Evolutionary conservation across 2,329 filamentous ascomycete genomes (phyloP).

Genomic region (Penicillium sp.): DNA sequence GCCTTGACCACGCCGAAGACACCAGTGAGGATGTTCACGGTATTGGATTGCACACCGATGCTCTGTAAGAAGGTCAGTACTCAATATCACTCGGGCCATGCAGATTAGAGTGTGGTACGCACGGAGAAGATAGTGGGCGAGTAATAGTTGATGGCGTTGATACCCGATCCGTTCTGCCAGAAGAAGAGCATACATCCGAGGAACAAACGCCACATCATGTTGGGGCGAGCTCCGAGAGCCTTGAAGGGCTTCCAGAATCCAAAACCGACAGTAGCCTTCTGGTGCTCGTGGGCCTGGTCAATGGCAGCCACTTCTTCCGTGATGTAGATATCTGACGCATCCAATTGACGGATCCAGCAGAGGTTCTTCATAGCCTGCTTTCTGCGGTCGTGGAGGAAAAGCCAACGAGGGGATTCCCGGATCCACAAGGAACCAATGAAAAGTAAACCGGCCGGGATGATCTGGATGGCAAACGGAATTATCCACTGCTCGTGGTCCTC

Average conservation of each 20-base stretch:
- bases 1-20: constrained; percentile 76
- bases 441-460: constrained; percentile 43
- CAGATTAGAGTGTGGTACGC: constrained; percentile 5
- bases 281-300: constrained; percentile 66
- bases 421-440: constrained; percentile 60
- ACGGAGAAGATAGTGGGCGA: constrained; percentile 62
- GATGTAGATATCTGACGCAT: constrained; percentile 58
- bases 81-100: background rate
- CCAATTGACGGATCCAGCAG: constrained; percentile 43
- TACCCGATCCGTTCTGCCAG: constrained; percentile 74
- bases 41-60: constrained; percentile 58
- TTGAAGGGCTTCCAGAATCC: constrained; percentile 74
- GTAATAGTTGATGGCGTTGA: constrained; percentile 81
- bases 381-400: constrained; percentile 66
- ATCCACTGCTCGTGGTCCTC: constrained; percentile 40
- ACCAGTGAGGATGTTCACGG: constrained; percentile 65
- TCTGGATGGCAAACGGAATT: constrained; percentile 43
- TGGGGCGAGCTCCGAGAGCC: constrained; percentile 51
- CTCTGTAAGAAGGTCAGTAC: constrained; percentile 33
- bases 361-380: constrained; percentile 62
- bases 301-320: constrained; percentile 70
- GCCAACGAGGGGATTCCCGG: constrained; percentile 66
- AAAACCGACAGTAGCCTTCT: constrained; percentile 59
- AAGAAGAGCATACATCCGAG: constrained; percentile 73
- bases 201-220: constrained; percentile 69